Percentiles rank a stretch among this genome's conserved stretches.
Evolutionary conservation across 169 alveolate species (phyloP).

Genomic region (Plasmodium vinckei): DNA sequence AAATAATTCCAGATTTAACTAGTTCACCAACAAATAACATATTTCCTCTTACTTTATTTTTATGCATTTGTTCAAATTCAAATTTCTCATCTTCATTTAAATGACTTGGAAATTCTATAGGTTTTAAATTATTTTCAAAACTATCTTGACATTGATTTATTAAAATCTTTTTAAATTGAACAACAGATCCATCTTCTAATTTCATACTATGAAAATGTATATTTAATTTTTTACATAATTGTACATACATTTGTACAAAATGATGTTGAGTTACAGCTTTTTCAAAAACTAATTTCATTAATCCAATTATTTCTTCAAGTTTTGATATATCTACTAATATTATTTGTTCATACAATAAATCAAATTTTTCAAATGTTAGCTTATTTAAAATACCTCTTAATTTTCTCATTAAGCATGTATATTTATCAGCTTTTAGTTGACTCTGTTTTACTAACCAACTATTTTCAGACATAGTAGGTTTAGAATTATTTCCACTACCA

Average conservation of each 20-base stretch:
- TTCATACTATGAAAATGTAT: slow-evolving; percentile 82
- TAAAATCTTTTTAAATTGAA: slow-evolving; percentile 82
- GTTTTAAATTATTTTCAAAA: slow-evolving; percentile 87
- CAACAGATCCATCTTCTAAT: slow-evolving; percentile 28
- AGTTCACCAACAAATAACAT: slow-evolving; percentile 90
- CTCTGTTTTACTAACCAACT: slow-evolving; percentile 83
- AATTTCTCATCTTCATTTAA: slow-evolving; percentile 88
- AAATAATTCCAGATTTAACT: slow-evolving; percentile 86
- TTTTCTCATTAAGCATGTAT: slow-evolving; percentile 79
- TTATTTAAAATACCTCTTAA: slow-evolving; percentile 85
- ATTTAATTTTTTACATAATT: slow-evolving; percentile 86
- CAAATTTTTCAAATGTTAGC: slow-evolving; percentile 84
- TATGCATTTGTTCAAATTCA: slow-evolving; percentile 89
- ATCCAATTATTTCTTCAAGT: slow-evolving; percentile 79
- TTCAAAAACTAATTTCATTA: slow-evolving; percentile 85
- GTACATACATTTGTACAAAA: slow-evolving; percentile 90
- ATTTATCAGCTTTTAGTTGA: slow-evolving; percentile 80
- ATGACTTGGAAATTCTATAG: slow-evolving; percentile 85
- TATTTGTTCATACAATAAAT: slow-evolving; percentile 82
- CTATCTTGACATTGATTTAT: slow-evolving; percentile 88
- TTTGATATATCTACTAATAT: slow-evolving; percentile 81
- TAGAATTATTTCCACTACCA: slow-evolving; percentile 31
- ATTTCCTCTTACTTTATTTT: slow-evolving; percentile 90
- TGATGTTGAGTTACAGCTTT: slow-evolving; percentile 91
- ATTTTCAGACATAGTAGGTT: slow-evolving; percentile 73